Base-by-base conservation (phyloP, 73 alveolate genomes). In the Symbiodinium natans region DNA sequence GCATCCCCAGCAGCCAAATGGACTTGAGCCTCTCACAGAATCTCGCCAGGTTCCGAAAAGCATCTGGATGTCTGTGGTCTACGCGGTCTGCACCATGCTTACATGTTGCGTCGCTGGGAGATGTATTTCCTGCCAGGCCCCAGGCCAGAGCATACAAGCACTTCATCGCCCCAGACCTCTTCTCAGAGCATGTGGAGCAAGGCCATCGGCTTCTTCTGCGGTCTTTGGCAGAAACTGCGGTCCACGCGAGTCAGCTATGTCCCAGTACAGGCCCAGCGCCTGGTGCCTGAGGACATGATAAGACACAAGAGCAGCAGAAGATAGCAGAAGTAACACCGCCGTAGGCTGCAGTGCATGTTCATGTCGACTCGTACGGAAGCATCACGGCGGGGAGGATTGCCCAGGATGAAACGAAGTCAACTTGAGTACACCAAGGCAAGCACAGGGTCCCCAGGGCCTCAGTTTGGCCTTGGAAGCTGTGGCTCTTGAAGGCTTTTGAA, bases 81-180 rank as follows among this genome's bases (percentile, higher is more conserved):
- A 10, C 10, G 10, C 71, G 19, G 27, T n/a, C 40, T 7, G 86
- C 21, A 17, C 54, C 15, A 31, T 17, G 15, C 52, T 33, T 43
- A 75, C 5, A 9, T 10, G 29, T 9, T 36, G 11, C 46, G 17
- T 36, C 86, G 29, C 2, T 29, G 25, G 73, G 42, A 71, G 74
- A 71, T 31, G 83, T 71, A 23, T 31, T 31, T 27, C 0, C 40
- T 71, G n/a, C n/a, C n/a, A n/a, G 17, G 90, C 38, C 63, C 29
- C 42, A 1, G 85, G 85, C 74, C 85, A 88, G 40, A 15, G 95
- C 95, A 29, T 88, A 88, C 73, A 88, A 88, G 71, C 95, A 88
- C 56, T 88, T 88, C 86, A 41, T 88, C 46, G 95, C 95, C 19
- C 95, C 95, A 27, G 86, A 39, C 95, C 95, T 88, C 68, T 52